These are phyloP conservation scores for Aureobasidium melanogenum DNA, from an alignment of 2,329 filamentous ascomycete genomes.

Conservation along the genomic window DNA sequence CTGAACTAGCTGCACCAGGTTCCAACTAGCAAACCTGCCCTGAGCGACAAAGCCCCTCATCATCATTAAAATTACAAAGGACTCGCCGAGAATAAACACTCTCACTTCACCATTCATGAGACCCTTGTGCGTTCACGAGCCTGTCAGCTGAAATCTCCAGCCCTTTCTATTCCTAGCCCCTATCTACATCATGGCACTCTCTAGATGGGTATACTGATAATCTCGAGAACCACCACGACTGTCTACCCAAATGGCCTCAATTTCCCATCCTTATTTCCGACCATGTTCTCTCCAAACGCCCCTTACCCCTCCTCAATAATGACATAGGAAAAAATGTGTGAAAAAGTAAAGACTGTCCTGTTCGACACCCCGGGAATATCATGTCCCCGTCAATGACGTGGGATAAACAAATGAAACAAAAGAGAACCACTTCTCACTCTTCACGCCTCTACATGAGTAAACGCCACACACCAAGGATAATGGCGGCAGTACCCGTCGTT, in stretches of 20 bases:
- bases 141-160: not conserved
- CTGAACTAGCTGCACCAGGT: not conserved
- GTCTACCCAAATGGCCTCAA: constrained; percentile 5
- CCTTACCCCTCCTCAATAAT: not conserved
- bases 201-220: constrained; percentile 1
- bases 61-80: not conserved
- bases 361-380: not conserved
- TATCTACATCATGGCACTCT: not conserved
- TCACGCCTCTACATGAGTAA: constrained; percentile 46
- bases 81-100: not conserved
- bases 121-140: not conserved
- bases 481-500: constrained; percentile 55
- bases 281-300: not conserved
- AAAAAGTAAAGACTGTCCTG: not conserved
- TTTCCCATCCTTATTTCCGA: not conserved
- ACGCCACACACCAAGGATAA: constrained; percentile 60
- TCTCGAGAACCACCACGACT: not conserved
- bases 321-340: not conserved
- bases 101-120: not conserved
- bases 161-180: not conserved
- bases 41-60: not conserved
- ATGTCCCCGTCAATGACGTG: not conserved
- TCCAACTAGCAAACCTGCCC: not conserved
- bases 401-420: not conserved
- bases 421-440: not conserved